Evolutionary conservation across 1,139 yeast genomes (phyloP), one percentile per base, ranked within the genome.

Genomic region (Debaryomyces sp.): DNA sequence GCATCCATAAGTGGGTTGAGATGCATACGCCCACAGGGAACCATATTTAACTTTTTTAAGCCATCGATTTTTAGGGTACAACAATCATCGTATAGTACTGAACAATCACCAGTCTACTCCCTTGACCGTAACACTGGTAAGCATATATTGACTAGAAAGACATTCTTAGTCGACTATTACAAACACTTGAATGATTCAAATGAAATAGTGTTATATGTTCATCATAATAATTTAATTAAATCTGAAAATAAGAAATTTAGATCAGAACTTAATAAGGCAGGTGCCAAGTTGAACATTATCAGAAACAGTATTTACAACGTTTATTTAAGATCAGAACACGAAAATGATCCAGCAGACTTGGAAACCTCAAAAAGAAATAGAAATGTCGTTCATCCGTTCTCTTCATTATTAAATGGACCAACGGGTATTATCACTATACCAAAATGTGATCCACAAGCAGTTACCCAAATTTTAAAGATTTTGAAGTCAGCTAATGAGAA

Each of bases 131-230:
- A 65, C 22, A 80, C 87, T 7, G 72, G 72, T 45, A 85, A 85
- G 59, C 81, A 81, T 41, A 53, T 68, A 23, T 71, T 72, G 47
- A 81, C 90, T 2, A 79, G 97, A 68, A 92, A 92, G 73, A 91
- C 97, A 0, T 90, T 84, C 60, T 75, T 92, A 53, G 75, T 92
- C 52, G 96, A 92, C 68, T 75, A 80, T 56, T 92, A 92, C 75
- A 81, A 89, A 54, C 72, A 85, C 54, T 66, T 90, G 54, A 79
- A 91, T 70, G 85, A 86, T 51, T 73, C 70, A 41, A 84, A 84
- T 63, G 84, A 87, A 38, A 82, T 91, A 43, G 75, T 91, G 24
- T 75, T 92, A 49, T 85, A 89, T 57, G 81, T 84, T 9, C 98
- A 92, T 68, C 95, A 89, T 70, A 90, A 90, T 66, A 90, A 91